Conservation (phyloP, 768 basidiomycete genomes). For the Lenzites betulinus region DNA sequence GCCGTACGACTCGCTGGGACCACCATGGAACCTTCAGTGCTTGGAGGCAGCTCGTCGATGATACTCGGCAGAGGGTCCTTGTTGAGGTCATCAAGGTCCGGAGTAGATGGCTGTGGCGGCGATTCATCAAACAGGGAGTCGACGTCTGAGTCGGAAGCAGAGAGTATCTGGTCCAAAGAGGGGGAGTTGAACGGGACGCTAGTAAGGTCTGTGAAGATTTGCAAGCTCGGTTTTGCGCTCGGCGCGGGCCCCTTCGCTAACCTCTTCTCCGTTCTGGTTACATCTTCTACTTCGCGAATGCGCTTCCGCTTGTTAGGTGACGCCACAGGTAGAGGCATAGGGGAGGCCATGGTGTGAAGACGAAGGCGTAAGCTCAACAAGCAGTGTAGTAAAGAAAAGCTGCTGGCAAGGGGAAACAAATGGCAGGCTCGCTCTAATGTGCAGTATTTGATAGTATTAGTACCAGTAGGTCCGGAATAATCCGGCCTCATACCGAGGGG, state of each 20-base stretch:
- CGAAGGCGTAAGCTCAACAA: neutral
- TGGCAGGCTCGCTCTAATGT: too few species aligned
- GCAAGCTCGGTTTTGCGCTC: conserved; percentile 2
- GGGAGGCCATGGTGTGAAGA: neutral
- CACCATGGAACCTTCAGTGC: neutral
- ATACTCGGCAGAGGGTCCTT: conserved; percentile 1
- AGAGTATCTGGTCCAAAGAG: conserved; percentile 7
- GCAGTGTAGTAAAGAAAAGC: too few species aligned
- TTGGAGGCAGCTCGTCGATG: neutral
- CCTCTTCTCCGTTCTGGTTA: neutral
- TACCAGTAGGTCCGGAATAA: neutral
- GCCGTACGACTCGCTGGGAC: conserved; percentile 37
- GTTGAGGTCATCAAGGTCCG: conserved; percentile 5
- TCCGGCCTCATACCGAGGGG: too few species aligned
- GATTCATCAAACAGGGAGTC: conserved; percentile 58
- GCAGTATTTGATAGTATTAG: too few species aligned
- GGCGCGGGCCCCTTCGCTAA: neutral
- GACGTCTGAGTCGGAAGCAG: conserved; percentile 19
- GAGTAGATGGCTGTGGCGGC: neutral
- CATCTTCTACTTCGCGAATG: neutral
- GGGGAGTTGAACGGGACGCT: neutral
- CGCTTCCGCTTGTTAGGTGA: conserved; percentile 14
- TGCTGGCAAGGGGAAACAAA: too few species aligned
- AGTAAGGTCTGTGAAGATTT: conserved; percentile 8
- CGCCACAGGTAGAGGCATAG: neutral